Evolutionary conservation across 2,329 filamentous ascomycete genomes (phyloP), one percentile per base, ranked within the genome.

Genomic region (Cercospora nicotianae): DNA sequence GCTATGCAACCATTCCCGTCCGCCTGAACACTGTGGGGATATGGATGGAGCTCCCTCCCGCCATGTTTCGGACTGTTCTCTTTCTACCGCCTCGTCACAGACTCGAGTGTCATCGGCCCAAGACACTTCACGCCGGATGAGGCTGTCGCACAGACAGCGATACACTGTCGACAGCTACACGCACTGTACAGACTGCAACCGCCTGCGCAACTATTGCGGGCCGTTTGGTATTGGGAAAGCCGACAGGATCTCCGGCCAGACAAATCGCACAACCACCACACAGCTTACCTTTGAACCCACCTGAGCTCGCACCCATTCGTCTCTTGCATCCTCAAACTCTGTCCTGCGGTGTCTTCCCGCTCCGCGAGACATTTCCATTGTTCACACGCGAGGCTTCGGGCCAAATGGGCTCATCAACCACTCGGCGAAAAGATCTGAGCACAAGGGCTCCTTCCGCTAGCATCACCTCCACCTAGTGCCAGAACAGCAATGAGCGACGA

Each of bases 31-130:
- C 64, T 71, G 70, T 73, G 71, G 70, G 70, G 72, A 67, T 71
- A 70, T 72, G 70, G 68, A 66, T 67, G 39, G 62, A 65, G 67
- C 57, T 67, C 72, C 68, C 69, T 72, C 67, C 70, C 69, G 71
- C 66, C 60, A 61, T 71, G 69, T 75, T 70, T 75, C 72, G 71
- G 71, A 73, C 57, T 65, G 69, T 64, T 60, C 65, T 65, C 53
- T 60, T 68, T 55, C 55, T 53, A 65, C 69, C 58, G 45, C 59
- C 60, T 71, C 33, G 42, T 20, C 61, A 23, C 28, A 8, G 20
- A 20, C 33, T 20, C 51, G 48, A 51, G 18, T 63, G 31, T 30
- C 26, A 57, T 53, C 20, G 61, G 26, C 51, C 45, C 28, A 53
- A 45, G 39, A 63, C 39, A 36, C 45, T n/a, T 9, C 42, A 12